These are phyloP conservation scores for Vitis hybrid DNA, from an alignment of 177 flowering plant species.

Conservation along the genomic window DNA sequence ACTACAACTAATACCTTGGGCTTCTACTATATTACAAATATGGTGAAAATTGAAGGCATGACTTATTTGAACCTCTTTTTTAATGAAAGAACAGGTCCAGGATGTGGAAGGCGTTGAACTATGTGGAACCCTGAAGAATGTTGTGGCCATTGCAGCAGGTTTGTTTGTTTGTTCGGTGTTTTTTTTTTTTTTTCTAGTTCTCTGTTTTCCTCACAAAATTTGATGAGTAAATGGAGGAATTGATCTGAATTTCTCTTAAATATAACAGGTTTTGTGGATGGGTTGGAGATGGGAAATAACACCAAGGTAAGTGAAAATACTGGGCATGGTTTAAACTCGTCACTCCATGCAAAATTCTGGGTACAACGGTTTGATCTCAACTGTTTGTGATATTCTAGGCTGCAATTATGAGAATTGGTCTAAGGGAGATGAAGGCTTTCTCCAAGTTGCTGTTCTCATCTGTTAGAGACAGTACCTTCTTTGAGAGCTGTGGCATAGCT, in stretches of 20 bases:
- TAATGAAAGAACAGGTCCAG: slow-evolving; percentile 48
- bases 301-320: slow-evolving; percentile 60
- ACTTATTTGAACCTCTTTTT: not conserved
- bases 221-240: not conserved
- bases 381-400: slow-evolving; percentile 46
- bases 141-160: slow-evolving; percentile 98
- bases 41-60: not conserved
- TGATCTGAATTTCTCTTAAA: not conserved
- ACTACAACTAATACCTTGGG: no score
- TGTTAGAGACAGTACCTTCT: slow-evolving; percentile 84
- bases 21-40: not conserved
- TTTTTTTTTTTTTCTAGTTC: no score
- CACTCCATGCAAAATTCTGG: not conserved
- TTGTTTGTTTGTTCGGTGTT: not conserved
- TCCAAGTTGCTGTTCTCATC: slow-evolving; percentile 88
- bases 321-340: not conserved
- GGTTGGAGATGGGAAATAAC: slow-evolving; percentile 95
- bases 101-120: slow-evolving; percentile 98
- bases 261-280: slow-evolving; percentile 84
- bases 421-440: slow-evolving; percentile 87
- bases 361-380: not conserved
- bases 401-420: slow-evolving; percentile 93
- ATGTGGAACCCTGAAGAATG: slow-evolving; percentile 94
- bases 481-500: slow-evolving; percentile 99
- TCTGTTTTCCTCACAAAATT: no score